Base-by-base conservation (phyloP, 768 basidiomycete species). In the Termitomyces sp. region DNA sequence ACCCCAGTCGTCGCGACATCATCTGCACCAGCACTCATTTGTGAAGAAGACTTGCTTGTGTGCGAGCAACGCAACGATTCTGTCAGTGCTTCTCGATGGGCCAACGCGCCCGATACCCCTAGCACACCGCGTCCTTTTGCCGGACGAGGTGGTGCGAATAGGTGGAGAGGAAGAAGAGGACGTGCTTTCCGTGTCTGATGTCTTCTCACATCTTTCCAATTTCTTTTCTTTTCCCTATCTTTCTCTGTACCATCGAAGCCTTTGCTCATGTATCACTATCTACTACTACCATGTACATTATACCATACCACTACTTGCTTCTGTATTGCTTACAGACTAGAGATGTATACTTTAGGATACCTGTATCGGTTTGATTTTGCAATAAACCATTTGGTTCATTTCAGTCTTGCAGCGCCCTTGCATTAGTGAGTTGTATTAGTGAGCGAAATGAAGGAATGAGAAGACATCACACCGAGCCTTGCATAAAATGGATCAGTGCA, bases 71-170 rank as follows among this genome's bases (percentile, higher is more conserved):
- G 40, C 12, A 59, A 45, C 18, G n/a, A 18, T 6, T 40, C 38
- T 38, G 42, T 44, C 2, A 24, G 58, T 33, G 58, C 58, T 20
- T 59, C 58, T 51, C 49, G 32, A 22, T 60, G 59, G 59, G 59
- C 44, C 16, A 46, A 54, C 9, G 51, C 44, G 24, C 44, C 59
- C 18, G 52, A 55, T 55, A 24, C 44, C 4, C 24, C 59, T 20
- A 60, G 35, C n/a, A 46, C 11, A n/a, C n/a, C 59, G n/a, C 40
- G 28, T n/a, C 12, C 18, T 12, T 55, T 13, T 55, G n/a, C 5
- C 11, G 16, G 28, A 32, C 40, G 42, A 55, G 38, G 40, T 39
- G 36, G 18, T 49, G 36, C 11, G 28, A 58, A n/a, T 39, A 48
- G 28, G 33, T 38, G 33, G 18, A 58, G 13, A n/a, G 38, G 22